These are phyloP conservation scores for Amesomyces nigricolor DNA, from an alignment of 2,329 filamentous ascomycete species.

Conservation along the genomic window DNA sequence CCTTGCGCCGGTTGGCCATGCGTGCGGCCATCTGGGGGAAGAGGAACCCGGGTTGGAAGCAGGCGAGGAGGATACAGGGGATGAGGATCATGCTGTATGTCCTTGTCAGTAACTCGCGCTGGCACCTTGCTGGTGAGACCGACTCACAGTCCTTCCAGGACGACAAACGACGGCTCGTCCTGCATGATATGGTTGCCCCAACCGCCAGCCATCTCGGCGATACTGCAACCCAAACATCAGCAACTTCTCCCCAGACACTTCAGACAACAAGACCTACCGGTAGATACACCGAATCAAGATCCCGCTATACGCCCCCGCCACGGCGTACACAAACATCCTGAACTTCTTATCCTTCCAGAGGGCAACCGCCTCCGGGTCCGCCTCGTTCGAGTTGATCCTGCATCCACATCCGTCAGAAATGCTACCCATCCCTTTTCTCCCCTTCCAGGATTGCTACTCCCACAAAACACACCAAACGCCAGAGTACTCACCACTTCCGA, in stretches of 20 bases:
- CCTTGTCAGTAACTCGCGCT: constrained; percentile 1
- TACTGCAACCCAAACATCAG: constrained; percentile 33
- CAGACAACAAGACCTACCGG: constrained; percentile 35
- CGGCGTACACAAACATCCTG: constrained; percentile 40
- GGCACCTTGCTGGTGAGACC: background rate
- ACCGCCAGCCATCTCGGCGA: constrained; percentile 58
- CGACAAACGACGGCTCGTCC: constrained; percentile 53
- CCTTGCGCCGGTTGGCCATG: constrained; percentile 23
- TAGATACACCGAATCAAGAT: constrained; percentile 51
- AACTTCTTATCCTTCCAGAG: constrained; percentile 43
- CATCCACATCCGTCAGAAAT: background rate
- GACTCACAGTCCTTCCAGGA: constrained; percentile 49
- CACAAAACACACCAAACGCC: background rate
- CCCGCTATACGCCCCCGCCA: constrained; percentile 39
- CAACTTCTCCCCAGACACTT: background rate
- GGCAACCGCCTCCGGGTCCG: constrained; percentile 28
- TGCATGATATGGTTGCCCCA: constrained; percentile 61
- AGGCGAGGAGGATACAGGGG: constrained; percentile 44
- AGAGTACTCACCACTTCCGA: constrained; percentile 26
- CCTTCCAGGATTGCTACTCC: too few species aligned
- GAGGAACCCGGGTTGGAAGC: constrained; percentile 49
- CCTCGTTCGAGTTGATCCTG: constrained; percentile 32
- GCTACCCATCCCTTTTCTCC: too few species aligned
- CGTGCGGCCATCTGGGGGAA: constrained; percentile 49
- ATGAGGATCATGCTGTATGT: constrained; percentile 43